Evolutionary conservation across 2,329 filamentous ascomycete genomes (phyloP), one percentile per base, ranked within the genome.

Genomic region (Cadophora malorum): DNA sequence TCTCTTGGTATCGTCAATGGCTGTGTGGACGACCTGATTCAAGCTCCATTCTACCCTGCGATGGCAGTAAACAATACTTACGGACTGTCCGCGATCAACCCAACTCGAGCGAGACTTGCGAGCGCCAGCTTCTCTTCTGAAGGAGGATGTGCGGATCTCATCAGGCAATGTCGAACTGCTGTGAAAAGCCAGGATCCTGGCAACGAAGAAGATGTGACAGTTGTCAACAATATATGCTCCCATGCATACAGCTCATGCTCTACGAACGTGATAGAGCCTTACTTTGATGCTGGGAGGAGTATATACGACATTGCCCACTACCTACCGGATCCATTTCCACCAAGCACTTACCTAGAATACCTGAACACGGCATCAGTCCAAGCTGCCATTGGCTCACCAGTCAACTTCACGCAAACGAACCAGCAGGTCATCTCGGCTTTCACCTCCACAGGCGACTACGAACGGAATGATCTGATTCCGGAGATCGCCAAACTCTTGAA

Each of bases 1-100:
- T 86, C 90, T 0, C 78, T 93, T 0, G 90, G 90, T 25, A 90
- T 94, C 67, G 81, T 92, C 67, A 92, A 93, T 76, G 91, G 90
- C 14, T 87, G 90, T 71, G 81, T 93, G 45, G 91, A 94, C 74
- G 83, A 86, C 72, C 76, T 88, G 35, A 82, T 88, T 0, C 89
- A 93, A 78, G 81, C 81, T 3, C 84, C 85, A 2, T 86, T 79
- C 72, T 88, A 86, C 70, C 83, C 87, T 0, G 75, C 78, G 8
- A 90, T 89, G 76, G 85, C 86, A 10, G 82, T 83, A 67, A 86
- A 87, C 75, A 92, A 91, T 75, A 88, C 89, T 0, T 94, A 91
- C 75, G 86, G 84, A 9, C 83, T 91, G 66, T 75, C 86, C 70
- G 81, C 85, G 2, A 84, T 91, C 70, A 82, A 83, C 56, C 79